A percentile compares a stretch with the other conserved stretches of the same genome.
Conservation (phyloP, 2,329 filamentous ascomycete species). For the Salinomyces thailandicus region DNA sequence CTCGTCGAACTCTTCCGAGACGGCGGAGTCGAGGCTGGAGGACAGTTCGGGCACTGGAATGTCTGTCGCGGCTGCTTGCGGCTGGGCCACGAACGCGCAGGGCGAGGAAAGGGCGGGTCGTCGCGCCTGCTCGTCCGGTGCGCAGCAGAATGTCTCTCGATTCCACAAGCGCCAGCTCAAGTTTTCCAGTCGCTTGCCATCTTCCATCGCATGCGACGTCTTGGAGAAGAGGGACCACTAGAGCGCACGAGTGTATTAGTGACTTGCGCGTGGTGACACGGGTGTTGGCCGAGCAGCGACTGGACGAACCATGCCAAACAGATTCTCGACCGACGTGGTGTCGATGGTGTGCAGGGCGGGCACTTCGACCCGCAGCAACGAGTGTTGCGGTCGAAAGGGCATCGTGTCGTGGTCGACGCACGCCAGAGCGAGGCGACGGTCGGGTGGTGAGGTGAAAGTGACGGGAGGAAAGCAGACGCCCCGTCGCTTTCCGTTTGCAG, state of each 20-base stretch:
- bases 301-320: constrained; percentile 66
- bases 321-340: constrained; percentile 80
- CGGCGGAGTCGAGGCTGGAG: constrained; percentile 35
- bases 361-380: constrained; percentile 83
- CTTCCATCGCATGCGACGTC: constrained; percentile 86
- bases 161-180: constrained; percentile 94
- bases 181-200: constrained; percentile 87
- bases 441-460: not conserved
- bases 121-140: constrained; percentile 41
- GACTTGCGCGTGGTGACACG: constrained; percentile 17
- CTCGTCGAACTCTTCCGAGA: constrained; percentile 28
- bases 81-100: constrained; percentile 5
- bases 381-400: constrained; percentile 72
- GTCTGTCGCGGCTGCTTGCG: constrained; percentile 17
- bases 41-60: constrained; percentile 35
- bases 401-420: constrained; percentile 38
- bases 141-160: constrained; percentile 81
- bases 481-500: not conserved
- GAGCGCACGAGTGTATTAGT: not conserved
- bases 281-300: not conserved
- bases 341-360: constrained; percentile 91
- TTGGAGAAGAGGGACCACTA: constrained; percentile 69
- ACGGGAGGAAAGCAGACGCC: not conserved
- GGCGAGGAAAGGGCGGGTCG: constrained; percentile 12
- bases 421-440: not conserved